phyloP scores from a whole-genome alignment of 1,284 basidiomycete species.

The Austroboletus olivaceoglutinosus region DNA sequence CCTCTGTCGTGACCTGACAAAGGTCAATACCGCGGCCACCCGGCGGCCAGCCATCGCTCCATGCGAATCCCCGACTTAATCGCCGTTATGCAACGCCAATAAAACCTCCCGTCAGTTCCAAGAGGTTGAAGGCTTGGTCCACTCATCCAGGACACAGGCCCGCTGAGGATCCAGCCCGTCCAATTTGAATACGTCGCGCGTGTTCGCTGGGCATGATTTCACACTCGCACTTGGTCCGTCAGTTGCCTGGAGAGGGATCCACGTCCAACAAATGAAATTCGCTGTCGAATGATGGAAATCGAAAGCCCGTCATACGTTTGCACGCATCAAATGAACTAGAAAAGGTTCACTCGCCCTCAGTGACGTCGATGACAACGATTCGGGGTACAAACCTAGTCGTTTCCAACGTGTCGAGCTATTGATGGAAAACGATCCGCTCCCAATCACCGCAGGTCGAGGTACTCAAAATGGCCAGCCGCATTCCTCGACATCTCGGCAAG shows the following conservation, averaged over 20 bases:
- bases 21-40: slow-evolving; percentile 21
- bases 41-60: slow-evolving; percentile 5
- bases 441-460: slow-evolving; percentile 17
- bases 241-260: slow-evolving; percentile 19
- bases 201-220: not conserved
- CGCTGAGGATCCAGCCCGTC: slow-evolving; percentile 12
- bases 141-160: not conserved
- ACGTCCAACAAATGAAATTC: slow-evolving; percentile 13
- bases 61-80: slow-evolving; percentile 30
- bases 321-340: slow-evolving; percentile 1
- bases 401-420: slow-evolving; percentile 5
- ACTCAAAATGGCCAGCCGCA: slow-evolving; percentile 2
- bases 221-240: slow-evolving; percentile 2
- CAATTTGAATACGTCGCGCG: not conserved
- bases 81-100: slow-evolving; percentile 18
- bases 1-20: slow-evolving; percentile 1
- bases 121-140: slow-evolving; percentile 6
- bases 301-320: slow-evolving; percentile 2
- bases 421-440: slow-evolving; percentile 2
- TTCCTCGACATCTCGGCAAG: slow-evolving; percentile 12
- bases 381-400: slow-evolving; percentile 14
- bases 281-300: slow-evolving; percentile 6
- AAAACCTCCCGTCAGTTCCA: slow-evolving; percentile 2
- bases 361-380: not conserved
- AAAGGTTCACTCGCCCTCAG: slow-evolving; percentile 9